phyloP scores from a whole-genome alignment of 257 asterid genomes.

The Capsicum chinense region DNA sequence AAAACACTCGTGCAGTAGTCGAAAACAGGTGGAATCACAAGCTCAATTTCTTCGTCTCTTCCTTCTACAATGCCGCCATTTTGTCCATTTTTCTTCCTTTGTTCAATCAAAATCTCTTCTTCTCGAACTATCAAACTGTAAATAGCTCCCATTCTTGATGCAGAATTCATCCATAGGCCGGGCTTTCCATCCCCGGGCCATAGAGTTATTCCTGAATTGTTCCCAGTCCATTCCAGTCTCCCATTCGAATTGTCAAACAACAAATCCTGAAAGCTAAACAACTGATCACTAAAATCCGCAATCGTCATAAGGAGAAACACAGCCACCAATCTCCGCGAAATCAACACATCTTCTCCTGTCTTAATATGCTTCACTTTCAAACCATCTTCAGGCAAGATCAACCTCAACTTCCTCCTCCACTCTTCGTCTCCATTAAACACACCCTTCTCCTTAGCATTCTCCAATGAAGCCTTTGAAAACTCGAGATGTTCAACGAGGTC shows the following conservation, averaged over 20 bases:
- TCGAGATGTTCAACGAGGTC: constrained; percentile 70
- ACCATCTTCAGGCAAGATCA: constrained; percentile 67
- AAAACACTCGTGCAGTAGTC: constrained; percentile 53
- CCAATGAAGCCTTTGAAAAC: constrained; percentile 50
- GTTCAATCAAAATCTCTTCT: constrained; percentile 50
- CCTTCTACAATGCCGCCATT: not conserved
- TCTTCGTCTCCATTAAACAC: constrained; percentile 35
- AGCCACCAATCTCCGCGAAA: constrained; percentile 73
- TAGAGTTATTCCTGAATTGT: constrained; percentile 40
- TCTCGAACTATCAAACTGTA: constrained; percentile 64
- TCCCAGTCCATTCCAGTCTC: constrained; percentile 66
- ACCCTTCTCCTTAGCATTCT: constrained; percentile 42
- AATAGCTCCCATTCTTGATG: constrained; percentile 75
- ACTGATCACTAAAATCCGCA: constrained; percentile 87
- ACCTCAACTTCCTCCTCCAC: constrained; percentile 73
- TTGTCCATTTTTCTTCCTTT: constrained; percentile 23
- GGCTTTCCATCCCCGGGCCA: constrained; percentile 97
- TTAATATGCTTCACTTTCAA: constrained; percentile 68
- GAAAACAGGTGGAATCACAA: constrained; percentile 74
- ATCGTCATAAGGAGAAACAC: constrained; percentile 74
- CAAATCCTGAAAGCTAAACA: constrained; percentile 70
- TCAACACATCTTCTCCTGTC: constrained; percentile 69
- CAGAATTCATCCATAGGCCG: constrained; percentile 70
- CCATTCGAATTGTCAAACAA: constrained; percentile 71
- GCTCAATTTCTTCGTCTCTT: constrained; percentile 66